Base-by-base conservation (phyloP, 2,329 filamentous ascomycete genomes). In the Ascochyta viciae-villosae region DNA sequence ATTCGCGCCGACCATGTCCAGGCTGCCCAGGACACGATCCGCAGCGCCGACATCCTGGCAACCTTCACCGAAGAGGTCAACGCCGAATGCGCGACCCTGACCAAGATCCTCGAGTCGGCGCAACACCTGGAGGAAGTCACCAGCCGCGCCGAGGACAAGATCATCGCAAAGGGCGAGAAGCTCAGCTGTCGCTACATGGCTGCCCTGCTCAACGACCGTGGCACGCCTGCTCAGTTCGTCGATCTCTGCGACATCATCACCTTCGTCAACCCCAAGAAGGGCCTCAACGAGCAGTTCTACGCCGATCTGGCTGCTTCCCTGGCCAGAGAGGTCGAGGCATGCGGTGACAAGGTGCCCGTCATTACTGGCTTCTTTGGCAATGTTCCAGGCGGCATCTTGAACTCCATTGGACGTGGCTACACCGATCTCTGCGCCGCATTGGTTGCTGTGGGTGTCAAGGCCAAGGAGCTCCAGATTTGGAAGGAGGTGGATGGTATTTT, bases 401-500 rank as follows among this genome's bases (percentile, higher is more conserved):
- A 94, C 66, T 90, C 96, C 66, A 91, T 99, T 61, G 95, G 95
- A 19, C 89, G 95, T 66, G 95, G 95, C 27, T 99, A 99, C 77
- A 98, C 95, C 9, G 95, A 99, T 77, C 85, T 99, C 42, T 98
- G 95, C 74, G 94, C 95, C 12, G 93, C 95, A 6, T 82, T 99
- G 15, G 89, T 93, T 47, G 92, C 95, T 1, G 94, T 99, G 9
- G 94, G 92, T 4, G 81, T 96, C n/a, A 82, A 86, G 66, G 95
- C 95, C 0, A 81, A 89, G 50, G 95, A 99, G 76, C 83, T 99
- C 48, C 95, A 99, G 76, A 90, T 99, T 61, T 98, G 95, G 95
- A 99, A 99, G 80, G 95, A 99, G 75, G 95, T 99, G 6, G 95
- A 99, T 75, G 93, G 92, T 56, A 96, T 98, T 72, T 95, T 96